Evolutionary conservation across 2,329 filamentous ascomycete species (phyloP).

Genomic region (Dryadomyces sulphureus): DNA sequence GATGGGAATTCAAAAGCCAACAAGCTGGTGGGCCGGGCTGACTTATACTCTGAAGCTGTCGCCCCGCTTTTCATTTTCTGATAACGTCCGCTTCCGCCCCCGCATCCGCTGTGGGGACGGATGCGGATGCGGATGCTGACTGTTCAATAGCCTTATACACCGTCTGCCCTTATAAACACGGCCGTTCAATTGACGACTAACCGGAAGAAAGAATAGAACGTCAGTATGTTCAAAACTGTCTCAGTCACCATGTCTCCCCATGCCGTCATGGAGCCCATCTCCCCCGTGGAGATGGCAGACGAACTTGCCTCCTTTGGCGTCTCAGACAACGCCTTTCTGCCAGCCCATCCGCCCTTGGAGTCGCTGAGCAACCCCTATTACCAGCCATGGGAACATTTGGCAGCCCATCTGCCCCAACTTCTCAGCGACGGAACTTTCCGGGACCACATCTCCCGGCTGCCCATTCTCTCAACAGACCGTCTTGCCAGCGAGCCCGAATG

Average conservation of each 20-base stretch:
- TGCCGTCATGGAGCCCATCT: background rate
- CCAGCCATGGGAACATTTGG: constrained; percentile 60
- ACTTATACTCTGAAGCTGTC: no score
- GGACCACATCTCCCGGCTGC: constrained; percentile 47
- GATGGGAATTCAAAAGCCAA: no score
- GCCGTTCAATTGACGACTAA: no score
- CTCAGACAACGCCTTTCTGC: constrained; percentile 59
- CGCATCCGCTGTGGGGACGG: no score
- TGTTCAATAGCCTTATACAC: no score
- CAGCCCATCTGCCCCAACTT: constrained; percentile 50
- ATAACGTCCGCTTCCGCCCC: no score
- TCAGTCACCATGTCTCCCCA: constrained; percentile 2
- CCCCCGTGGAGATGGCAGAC: background rate
- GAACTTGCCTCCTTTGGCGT: constrained; percentile 11
- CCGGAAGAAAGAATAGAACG: no score
- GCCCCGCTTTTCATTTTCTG: no score
- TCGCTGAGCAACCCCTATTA: constrained; percentile 59
- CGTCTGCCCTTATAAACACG: no score
- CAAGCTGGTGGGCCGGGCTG: no score
- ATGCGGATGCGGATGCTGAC: no score
- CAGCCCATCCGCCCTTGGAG: constrained; percentile 51
- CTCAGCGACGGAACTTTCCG: constrained; percentile 52
- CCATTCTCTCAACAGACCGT: constrained; percentile 50
- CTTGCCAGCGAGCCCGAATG: constrained; percentile 56
- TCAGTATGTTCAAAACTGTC: no score